phyloP scores from a whole-genome alignment of 2,329 filamentous ascomycete genomes.

The Pleurostoma richardsiae region DNA sequence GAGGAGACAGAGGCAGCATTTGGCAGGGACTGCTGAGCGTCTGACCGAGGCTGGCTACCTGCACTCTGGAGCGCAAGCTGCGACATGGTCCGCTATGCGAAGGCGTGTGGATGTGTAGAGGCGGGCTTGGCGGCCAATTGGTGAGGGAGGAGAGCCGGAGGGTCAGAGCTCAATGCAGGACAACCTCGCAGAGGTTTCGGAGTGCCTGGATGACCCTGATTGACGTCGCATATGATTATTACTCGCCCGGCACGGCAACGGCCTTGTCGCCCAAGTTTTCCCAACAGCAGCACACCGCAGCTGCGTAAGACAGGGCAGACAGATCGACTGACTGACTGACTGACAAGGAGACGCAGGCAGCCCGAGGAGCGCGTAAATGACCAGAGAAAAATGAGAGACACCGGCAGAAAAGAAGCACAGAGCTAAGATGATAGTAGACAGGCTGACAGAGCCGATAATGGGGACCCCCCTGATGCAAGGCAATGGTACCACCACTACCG shows the following conservation, averaged over 20 bases:
- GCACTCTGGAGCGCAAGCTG: conserved; percentile 42
- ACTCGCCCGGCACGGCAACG: neutral
- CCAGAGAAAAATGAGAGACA: neutral
- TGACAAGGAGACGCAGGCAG: neutral
- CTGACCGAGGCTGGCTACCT: neutral
- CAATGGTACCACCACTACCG: no score
- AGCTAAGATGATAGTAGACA: neutral
- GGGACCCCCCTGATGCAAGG: no score
- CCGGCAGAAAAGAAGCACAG: neutral
- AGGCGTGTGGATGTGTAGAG: conserved; percentile 9
- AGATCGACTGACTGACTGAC: neutral
- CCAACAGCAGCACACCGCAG: neutral
- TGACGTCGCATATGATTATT: conserved; percentile 37
- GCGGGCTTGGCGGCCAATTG: conserved; percentile 20
- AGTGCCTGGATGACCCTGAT: conserved; percentile 39
- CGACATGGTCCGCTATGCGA: conserved; percentile 45
- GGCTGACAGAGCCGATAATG: neutral
- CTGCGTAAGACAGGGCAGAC: neutral
- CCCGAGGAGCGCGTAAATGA: neutral
- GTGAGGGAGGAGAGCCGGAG: conserved; percentile 16
- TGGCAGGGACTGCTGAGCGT: conserved; percentile 5
- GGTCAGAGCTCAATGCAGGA: conserved; percentile 28
- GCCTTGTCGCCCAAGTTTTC: neutral
- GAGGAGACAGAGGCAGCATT: conserved; percentile 8
- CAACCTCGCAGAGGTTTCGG: conserved; percentile 27